Evolutionary conservation across 2,329 filamentous ascomycete species (phyloP), one percentile per base, ranked within the genome.

Genomic region (Parastagonospora avenae): DNA sequence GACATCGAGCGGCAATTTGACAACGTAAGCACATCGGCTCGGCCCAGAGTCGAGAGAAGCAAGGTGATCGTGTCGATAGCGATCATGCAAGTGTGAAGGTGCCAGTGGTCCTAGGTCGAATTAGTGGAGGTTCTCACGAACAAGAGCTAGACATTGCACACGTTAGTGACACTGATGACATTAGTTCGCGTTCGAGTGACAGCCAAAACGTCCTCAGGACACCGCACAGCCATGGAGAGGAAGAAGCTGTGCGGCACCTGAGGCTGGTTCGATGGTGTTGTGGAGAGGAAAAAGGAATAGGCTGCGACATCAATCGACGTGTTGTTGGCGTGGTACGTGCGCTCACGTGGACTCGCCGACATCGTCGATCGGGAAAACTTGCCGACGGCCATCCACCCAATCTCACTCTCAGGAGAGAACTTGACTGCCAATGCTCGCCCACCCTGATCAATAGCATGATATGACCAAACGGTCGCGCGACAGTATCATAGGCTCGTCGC

Each of bases 401-500:
- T 11, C n/a, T n/a, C 30, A 32, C 30, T 11, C n/a, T 10, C 30
- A 32, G 30, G 10, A 24, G 19, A 24, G 19, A 24, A 24, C 19
- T 5, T 24, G 19, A 24, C 19, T 24, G 19, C 19, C 19, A 24
- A 24, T 24, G 19, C 19, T 24, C 19, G 19, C 19, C 19, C 19
- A 24, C 19, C 19, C 36, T 42, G 5, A 14, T 14, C 27, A 28
- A 9, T 42, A 12, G 42, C 40, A 68, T 72, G 66, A 61, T 64
- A 73, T 73, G 70, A 72, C 66, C 59, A 73, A 72, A 59, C 64
- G 69, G 56, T 39, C 67, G 24, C 57, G 55, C 49, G 64, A 67
- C 43, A 59, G 55, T 49, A 54, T 58, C 39, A 43, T 52, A 49
- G 46, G 57, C 33, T 54, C 60, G 49, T 64, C 59, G 42, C 55